phyloP scores from a whole-genome alignment of 2,329 filamentous ascomycete species.

The Phialophora macrospora region DNA sequence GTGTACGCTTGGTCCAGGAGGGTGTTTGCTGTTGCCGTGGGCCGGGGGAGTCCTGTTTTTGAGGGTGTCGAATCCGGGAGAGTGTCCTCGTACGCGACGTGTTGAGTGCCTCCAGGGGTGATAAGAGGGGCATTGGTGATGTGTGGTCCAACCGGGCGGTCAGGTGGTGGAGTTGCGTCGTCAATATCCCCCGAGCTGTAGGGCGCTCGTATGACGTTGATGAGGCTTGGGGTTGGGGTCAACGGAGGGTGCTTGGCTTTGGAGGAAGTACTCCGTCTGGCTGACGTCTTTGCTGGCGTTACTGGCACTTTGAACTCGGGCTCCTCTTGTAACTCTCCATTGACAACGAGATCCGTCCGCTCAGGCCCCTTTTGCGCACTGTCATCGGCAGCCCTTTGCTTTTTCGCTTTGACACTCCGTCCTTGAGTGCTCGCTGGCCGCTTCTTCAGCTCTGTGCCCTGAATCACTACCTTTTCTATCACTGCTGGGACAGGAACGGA shows the following conservation, averaged over 20 bases:
- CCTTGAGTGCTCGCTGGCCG: conserved; percentile 27
- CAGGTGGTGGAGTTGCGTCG: conserved; percentile 46
- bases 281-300: conserved; percentile 42
- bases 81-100: conserved; percentile 55
- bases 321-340: conserved; percentile 16
- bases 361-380: background rate
- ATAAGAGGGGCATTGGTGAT: conserved; percentile 56
- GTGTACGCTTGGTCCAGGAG: conserved; percentile 75
- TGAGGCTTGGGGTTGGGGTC: conserved; percentile 57
- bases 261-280: conserved; percentile 38
- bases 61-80: conserved; percentile 47
- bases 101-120: conserved; percentile 52
- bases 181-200: conserved; percentile 50
- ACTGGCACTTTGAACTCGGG: conserved; percentile 37
- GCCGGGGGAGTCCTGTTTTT: conserved; percentile 46
- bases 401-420: conserved; percentile 27
- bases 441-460: conserved; percentile 33
- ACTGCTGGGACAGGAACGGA: conserved; percentile 3
- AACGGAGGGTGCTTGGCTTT: conserved; percentile 46
- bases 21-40: conserved; percentile 68
- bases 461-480: background rate
- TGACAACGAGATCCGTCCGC: conserved; percentile 8
- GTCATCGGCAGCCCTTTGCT: conserved; percentile 21
- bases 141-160: conserved; percentile 55
- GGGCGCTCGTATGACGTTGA: conserved; percentile 54